Base-by-base conservation (phyloP, 192 early-diverging fungal species). In the Pilobolus umbonatus region DNA sequence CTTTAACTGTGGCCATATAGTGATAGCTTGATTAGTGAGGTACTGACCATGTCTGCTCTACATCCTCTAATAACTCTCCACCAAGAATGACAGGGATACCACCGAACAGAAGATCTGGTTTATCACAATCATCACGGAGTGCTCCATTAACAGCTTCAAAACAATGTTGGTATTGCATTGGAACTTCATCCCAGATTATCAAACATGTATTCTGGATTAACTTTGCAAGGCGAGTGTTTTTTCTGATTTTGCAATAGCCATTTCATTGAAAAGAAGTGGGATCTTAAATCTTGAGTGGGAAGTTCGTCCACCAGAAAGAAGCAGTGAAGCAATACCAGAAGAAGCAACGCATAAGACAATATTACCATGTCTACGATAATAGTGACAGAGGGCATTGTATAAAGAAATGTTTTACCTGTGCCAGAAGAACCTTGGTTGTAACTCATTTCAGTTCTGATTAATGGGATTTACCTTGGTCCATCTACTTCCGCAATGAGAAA, bases 141-240 rank as follows among this genome's bases (percentile, higher is more conserved):
- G 15, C 5, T 29, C 36, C 0, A 26, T 55, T 36, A 22, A 42
- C 53, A 0, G 53, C 36, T 40, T 55, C 53, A 40, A 55, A 55
- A 6, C 35, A 55, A 39, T 26, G 11, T 19, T 25, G 19, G 19
- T 55, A 19, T 39, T 40, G 34, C 53, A 55, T 54, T 1, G 36
- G 53, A 25, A 55, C 38, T 35, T 55, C 36, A 39, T 55, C 53
- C 36, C 53, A 39, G 8, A 55, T 55, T 12, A 55, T 55, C 11
- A 39, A 15, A 14, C 15, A 15, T 25, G 34, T 7, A 0, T 24
- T 24, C 39, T 21, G 10, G 25, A 54, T 9, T 25, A 36, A 25
- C 9, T 40, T 22, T 25, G 34, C 52, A 22, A 54, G 34, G 2
- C 39, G 9, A 17, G 19, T 54, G 0, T 54, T 38, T 38, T 54